phyloP scores from a whole-genome alignment of 2,329 filamentous ascomycete genomes.

The Aureobasidium melanogenum region DNA sequence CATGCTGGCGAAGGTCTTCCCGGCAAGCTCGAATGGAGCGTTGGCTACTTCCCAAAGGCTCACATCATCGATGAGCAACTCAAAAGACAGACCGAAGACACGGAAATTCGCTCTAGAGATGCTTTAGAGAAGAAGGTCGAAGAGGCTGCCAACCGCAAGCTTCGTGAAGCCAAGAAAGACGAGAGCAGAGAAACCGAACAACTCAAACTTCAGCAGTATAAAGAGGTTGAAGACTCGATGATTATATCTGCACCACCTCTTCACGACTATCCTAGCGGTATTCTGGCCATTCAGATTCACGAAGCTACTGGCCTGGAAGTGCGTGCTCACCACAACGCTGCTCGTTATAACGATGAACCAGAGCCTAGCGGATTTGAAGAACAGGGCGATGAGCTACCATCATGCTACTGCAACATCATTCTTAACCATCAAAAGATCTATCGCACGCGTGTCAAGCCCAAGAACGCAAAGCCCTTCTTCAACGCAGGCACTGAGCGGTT shows the following conservation, averaged over 20 bases:
- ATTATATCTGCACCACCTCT: slow-evolving; percentile 60
- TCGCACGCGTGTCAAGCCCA: slow-evolving; percentile 65
- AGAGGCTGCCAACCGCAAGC: slow-evolving; percentile 48
- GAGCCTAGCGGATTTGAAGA: slow-evolving; percentile 51
- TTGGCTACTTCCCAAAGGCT: slow-evolving; percentile 63
- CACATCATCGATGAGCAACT: slow-evolving; percentile 55
- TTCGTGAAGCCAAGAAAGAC: slow-evolving; percentile 55
- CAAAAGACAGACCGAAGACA: slow-evolving; percentile 50
- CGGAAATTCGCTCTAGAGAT: slow-evolving; percentile 47
- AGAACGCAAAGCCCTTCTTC: slow-evolving; percentile 70
- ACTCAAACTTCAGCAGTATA: slow-evolving; percentile 59
- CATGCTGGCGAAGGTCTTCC: slow-evolving; percentile 60
- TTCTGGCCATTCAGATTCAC: slow-evolving; percentile 63
- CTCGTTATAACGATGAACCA: slow-evolving; percentile 39
- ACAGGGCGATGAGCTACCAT: slow-evolving; percentile 55
- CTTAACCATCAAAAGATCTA: slow-evolving; percentile 63
- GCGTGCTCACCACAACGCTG: slow-evolving; percentile 48
- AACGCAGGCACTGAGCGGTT: slow-evolving; percentile 69
- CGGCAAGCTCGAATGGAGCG: slow-evolving; percentile 58
- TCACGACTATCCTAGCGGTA: slow-evolving; percentile 52
- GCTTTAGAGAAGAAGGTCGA: slow-evolving; percentile 51
- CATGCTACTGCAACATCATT: slow-evolving; percentile 63
- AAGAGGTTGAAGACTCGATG: slow-evolving; percentile 48
- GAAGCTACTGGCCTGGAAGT: slow-evolving; percentile 62
- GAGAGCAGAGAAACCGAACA: slow-evolving; percentile 55